These are phyloP conservation scores for Cytospora chrysosperma DNA, from an alignment of 2,329 filamentous ascomycete species.

Conservation along the genomic window DNA sequence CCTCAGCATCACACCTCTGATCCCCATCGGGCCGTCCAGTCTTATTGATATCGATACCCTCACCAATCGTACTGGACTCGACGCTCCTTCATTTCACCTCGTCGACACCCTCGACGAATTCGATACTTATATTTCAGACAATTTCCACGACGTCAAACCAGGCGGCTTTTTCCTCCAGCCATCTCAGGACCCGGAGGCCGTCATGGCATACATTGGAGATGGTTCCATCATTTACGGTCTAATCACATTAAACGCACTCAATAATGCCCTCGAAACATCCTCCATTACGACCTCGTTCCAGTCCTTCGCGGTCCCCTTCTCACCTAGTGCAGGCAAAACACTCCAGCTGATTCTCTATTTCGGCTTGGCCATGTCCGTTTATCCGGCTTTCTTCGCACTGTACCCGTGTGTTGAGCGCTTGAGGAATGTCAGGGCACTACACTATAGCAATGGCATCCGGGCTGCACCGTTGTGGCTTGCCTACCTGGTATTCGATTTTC, in stretches of 20 bases:
- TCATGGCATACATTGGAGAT: constrained; percentile 20
- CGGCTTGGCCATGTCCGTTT: constrained; percentile 72
- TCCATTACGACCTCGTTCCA: constrained; percentile 72
- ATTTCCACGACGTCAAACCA: constrained; percentile 68
- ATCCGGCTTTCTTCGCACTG: constrained; percentile 82
- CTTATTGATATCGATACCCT: constrained; percentile 18
- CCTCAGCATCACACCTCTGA: constrained; percentile 34
- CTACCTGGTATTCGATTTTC: constrained; percentile 77
- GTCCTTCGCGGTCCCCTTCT: constrained; percentile 72
- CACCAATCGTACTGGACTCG: constrained; percentile 16
- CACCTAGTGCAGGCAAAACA: constrained; percentile 66
- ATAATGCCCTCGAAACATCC: constrained; percentile 65
- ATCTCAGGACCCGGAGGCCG: constrained; percentile 11
- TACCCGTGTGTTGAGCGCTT: constrained; percentile 86
- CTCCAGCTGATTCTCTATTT: constrained; percentile 82
- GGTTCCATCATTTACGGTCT: constrained; percentile 13
- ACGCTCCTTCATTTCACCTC: constrained; percentile 28
- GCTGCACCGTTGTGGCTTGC: constrained; percentile 82
- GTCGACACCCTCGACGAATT: constrained; percentile 69
- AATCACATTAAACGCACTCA: constrained; percentile 36
- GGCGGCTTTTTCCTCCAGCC: constrained; percentile 71
- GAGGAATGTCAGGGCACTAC: constrained; percentile 74
- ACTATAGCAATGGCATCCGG: constrained; percentile 89
- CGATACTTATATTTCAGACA: constrained; percentile 59
- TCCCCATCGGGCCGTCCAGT: constrained; percentile 44